Base-by-base conservation (phyloP, 2,329 filamentous ascomycete species). In the Colletotrichum sp. region DNA sequence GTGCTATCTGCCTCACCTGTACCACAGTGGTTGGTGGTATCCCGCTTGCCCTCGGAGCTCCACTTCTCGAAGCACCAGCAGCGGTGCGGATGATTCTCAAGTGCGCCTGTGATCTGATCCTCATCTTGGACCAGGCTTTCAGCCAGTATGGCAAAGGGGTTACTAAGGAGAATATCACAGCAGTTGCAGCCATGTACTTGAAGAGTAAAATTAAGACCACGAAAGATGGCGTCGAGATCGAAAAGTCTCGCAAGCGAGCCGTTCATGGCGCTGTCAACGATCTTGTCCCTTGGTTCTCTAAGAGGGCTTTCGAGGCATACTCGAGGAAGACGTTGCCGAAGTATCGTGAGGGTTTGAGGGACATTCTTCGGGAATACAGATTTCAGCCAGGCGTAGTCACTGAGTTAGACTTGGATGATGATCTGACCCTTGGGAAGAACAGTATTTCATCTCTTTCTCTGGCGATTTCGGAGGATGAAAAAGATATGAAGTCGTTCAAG, bases 11-110 rank as follows among this genome's bases (percentile, higher is more conserved):
- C 22, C 75, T 80, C 12, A 79, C 80, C 12, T 66, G 78, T 6
- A 74, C 76, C 16, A 80, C 78, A 3, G 72, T 78, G 2, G 75
- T 80, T 13, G 81, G 80, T 9, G 80, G 81, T 2, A 48, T 76
- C 8, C 65, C 72, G 1, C 68, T 77, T 22, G 52, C 68, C 15
- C 18, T 75, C 8, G 66, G 66, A 2, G 68, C 75, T 6, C 75
- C 75, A 4, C 56, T 75, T 5, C 61, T 77, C 18, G 67, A 77
- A 16, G 75, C 75, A 3, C 75, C 75, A 0, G 60, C 55, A 7
- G 69, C 68, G 4, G 72, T 56, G 18, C 48, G 72, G 10, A 71
- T 77, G 72, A 22, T 75, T 4, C 22, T 77, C 22, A 77, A 77
- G 18, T 77, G 75, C 32, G 68, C 75, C 3, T 77, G 75, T 39